Evolutionary conservation across 352 stramenopile genomes (phyloP).

Genomic region (Pythium graminicola): DNA sequence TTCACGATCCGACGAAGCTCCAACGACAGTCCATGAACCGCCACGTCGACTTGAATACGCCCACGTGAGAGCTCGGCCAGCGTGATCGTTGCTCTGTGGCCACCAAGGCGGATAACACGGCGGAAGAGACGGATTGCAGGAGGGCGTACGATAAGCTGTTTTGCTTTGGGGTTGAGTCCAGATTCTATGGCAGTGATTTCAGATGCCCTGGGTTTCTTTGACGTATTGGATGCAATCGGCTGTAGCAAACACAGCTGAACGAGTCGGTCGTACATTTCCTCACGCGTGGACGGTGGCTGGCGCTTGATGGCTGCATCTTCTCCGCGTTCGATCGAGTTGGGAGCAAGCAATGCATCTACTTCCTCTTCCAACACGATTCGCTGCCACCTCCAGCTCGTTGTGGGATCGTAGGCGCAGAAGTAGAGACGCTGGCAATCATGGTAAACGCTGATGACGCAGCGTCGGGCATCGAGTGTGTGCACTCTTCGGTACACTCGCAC

Average conservation of each 20-base stretch:
- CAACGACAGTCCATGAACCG: conserved; percentile 30
- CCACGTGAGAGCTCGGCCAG: conserved; percentile 55
- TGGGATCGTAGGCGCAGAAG: conserved; percentile 60
- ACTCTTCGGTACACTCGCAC: conserved; percentile 57
- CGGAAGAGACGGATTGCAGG: conserved; percentile 47
- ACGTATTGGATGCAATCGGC: background rate
- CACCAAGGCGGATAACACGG: conserved; percentile 36
- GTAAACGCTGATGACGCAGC: conserved; percentile 57
- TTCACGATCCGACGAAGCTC: conserved; percentile 29
- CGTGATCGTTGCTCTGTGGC: conserved; percentile 44
- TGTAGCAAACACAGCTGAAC: conserved; percentile 51
- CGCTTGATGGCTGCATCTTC: conserved; percentile 24
- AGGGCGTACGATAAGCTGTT: conserved; percentile 43
- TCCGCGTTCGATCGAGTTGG: conserved; percentile 46
- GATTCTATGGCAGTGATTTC: background rate
- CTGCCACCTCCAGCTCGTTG: conserved; percentile 43
- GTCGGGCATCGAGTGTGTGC: conserved; percentile 33
- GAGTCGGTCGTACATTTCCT: conserved; percentile 62
- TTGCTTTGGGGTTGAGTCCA: background rate
- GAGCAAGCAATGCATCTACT: conserved; percentile 52
- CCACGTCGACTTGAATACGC: conserved; percentile 52
- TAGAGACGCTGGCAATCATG: conserved; percentile 68
- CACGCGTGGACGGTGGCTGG: conserved; percentile 32
- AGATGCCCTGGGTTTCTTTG: background rate
- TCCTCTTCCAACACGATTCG: conserved; percentile 44